phyloP scores from a whole-genome alignment of 345 rosid species.

The Gossypium rotundifolium region DNA sequence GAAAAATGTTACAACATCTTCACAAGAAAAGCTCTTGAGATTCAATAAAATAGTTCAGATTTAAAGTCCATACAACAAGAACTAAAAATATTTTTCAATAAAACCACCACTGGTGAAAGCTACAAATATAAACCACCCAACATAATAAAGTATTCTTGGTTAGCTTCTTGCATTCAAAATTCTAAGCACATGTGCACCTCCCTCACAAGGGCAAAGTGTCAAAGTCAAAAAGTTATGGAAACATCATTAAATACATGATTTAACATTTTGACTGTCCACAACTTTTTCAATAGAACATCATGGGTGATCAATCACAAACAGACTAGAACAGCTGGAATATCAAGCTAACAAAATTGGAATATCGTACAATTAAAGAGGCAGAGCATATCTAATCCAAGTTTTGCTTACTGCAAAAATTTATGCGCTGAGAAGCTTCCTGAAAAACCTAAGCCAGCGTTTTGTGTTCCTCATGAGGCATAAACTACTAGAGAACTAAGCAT shows the following conservation, averaged over 20 bases:
- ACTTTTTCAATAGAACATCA: not conserved
- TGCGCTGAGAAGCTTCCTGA: not conserved
- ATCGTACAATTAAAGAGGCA: not conserved
- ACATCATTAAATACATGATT: not conserved
- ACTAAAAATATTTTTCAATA: not conserved
- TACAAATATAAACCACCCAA: conserved; percentile 15
- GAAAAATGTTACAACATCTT: not conserved
- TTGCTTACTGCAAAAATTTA: not conserved
- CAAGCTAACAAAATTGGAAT: not conserved
- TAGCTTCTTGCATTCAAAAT: conserved; percentile 1
- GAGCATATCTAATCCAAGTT: not conserved
- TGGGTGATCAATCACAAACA: not conserved
- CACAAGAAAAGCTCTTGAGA: not conserved
- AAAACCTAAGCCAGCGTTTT: not conserved
- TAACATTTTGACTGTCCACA: not conserved
- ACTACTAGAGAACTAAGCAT: not conserved
- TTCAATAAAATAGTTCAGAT: not conserved
- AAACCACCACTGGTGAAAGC: not conserved
- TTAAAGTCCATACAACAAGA: not conserved
- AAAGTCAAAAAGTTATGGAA: not conserved
- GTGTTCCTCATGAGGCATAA: not conserved
- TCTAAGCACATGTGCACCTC: not conserved
- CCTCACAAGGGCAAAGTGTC: not conserved
- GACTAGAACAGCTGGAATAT: conserved; percentile 1
- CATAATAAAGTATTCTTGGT: conserved; percentile 1